Conservation (phyloP, 1,284 basidiomycete species). For the Mrakiaceae sp. region DNA sequence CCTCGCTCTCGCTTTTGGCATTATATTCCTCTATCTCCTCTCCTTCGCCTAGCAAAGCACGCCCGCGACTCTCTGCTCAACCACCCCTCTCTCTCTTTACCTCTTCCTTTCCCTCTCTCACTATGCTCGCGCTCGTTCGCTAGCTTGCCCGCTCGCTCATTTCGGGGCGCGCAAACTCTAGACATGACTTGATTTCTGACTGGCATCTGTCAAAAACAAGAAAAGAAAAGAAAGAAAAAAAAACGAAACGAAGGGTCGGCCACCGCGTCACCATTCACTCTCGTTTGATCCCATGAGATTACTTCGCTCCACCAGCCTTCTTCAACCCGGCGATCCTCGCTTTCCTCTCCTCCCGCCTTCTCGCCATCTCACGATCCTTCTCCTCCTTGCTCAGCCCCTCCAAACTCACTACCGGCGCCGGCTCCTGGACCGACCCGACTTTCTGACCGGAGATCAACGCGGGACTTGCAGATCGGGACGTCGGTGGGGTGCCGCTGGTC, state of each 20-base stretch:
- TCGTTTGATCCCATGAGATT: not conserved
- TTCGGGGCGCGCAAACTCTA: not conserved
- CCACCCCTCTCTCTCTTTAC: not conserved
- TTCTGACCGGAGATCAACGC: too few species aligned
- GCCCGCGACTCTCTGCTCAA: too few species aligned
- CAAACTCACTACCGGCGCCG: slow-evolving; percentile 25
- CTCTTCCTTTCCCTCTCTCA: not conserved
- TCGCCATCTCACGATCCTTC: slow-evolving; percentile 75
- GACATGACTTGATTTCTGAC: not conserved
- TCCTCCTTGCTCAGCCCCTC: slow-evolving; percentile 64
- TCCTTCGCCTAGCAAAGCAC: too few species aligned
- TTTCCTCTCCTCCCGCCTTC: slow-evolving; percentile 76
- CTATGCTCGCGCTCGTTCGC: not conserved
- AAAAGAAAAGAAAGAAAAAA: too few species aligned
- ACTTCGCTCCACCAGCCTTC: not conserved
- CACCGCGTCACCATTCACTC: not conserved
- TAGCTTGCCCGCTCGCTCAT: not conserved
- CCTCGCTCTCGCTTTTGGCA: not conserved
- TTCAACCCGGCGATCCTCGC: slow-evolving; percentile 26
- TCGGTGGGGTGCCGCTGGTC: too few species aligned
- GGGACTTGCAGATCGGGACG: too few species aligned
- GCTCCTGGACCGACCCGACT: not conserved
- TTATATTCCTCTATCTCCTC: too few species aligned
- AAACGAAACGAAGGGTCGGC: too few species aligned
- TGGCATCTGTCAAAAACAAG: not conserved